Conservation (phyloP, 2,329 filamentous ascomycete genomes). For the Pestalotiopsis sp. region DNA sequence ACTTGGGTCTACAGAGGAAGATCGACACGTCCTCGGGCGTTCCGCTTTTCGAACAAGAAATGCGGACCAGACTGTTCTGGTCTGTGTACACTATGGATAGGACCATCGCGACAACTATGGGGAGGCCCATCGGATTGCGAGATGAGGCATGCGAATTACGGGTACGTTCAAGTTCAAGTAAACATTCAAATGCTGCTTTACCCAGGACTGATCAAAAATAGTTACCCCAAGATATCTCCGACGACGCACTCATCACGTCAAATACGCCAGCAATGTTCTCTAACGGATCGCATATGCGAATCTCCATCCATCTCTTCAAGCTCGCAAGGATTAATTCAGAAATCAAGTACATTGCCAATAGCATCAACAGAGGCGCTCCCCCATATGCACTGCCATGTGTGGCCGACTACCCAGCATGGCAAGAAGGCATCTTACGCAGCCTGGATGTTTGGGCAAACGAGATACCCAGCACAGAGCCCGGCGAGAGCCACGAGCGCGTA, state of each 20-base stretch:
- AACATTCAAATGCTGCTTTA: neutral
- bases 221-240: neutral
- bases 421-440: slow-evolving; percentile 40
- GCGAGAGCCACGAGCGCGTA: slow-evolving; percentile 24
- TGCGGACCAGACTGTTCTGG: slow-evolving; percentile 59
- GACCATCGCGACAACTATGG: slow-evolving; percentile 57
- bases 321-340: slow-evolving; percentile 54
- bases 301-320: slow-evolving; percentile 50
- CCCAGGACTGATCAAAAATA: neutral
- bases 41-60: slow-evolving; percentile 51
- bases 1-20: slow-evolving; percentile 53
- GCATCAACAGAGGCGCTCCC: slow-evolving; percentile 48
- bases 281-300: slow-evolving; percentile 25
- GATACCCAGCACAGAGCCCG: neutral
- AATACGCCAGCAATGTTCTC: neutral
- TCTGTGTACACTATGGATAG: slow-evolving; percentile 54
- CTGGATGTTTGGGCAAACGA: slow-evolving; percentile 41
- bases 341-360: slow-evolving; percentile 60
- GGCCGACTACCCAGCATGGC: slow-evolving; percentile 48
- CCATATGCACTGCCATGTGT: slow-evolving; percentile 51
- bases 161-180: slow-evolving; percentile 28
- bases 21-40: slow-evolving; percentile 42
- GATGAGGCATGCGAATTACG: slow-evolving; percentile 59
- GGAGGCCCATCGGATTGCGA: slow-evolving; percentile 54
- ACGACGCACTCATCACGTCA: neutral